A percentile compares a stretch with the other conserved stretches of the same genome.
These are phyloP conservation scores for Melaleuca alternifolia DNA, from an alignment of 345 rosid genomes.

Conservation along the genomic window DNA sequence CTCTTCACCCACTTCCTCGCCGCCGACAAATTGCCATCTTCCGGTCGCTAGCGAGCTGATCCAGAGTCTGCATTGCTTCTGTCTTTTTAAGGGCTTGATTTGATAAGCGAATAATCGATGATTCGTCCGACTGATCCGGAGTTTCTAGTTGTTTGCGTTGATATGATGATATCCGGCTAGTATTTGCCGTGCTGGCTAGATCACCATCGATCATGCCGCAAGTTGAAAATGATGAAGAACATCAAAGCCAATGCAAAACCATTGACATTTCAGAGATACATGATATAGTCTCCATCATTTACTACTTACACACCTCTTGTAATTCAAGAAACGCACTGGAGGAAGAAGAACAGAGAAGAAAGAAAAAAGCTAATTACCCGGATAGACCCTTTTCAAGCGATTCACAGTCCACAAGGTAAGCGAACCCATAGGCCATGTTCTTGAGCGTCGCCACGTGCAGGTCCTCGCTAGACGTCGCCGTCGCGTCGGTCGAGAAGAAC, in stretches of 20 bases:
- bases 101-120: neutral
- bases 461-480: constrained; percentile 47
- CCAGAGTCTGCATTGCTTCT: neutral
- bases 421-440: constrained; percentile 64
- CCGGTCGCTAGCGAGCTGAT: neutral
- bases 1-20: constrained; percentile 48
- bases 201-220: neutral
- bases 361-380: neutral
- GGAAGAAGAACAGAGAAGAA: neutral
- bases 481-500: constrained; percentile 72
- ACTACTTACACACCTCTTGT: neutral
- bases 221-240: neutral
- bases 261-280: neutral
- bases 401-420: constrained; percentile 57
- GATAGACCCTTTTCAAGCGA: constrained; percentile 5
- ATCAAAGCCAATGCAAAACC: neutral
- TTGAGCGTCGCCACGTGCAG: constrained; percentile 51
- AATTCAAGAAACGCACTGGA: neutral
- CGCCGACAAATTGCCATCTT: constrained; percentile 19
- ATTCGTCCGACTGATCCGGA: neutral
- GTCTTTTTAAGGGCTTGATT: neutral
- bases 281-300: neutral
- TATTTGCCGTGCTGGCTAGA: no score
- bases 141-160: neutral
- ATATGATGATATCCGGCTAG: neutral